Evolutionary conservation across 2,329 filamentous ascomycete species (phyloP), one percentile per base, ranked within the genome.

Genomic region (Stagonosporopsis tanaceti): DNA sequence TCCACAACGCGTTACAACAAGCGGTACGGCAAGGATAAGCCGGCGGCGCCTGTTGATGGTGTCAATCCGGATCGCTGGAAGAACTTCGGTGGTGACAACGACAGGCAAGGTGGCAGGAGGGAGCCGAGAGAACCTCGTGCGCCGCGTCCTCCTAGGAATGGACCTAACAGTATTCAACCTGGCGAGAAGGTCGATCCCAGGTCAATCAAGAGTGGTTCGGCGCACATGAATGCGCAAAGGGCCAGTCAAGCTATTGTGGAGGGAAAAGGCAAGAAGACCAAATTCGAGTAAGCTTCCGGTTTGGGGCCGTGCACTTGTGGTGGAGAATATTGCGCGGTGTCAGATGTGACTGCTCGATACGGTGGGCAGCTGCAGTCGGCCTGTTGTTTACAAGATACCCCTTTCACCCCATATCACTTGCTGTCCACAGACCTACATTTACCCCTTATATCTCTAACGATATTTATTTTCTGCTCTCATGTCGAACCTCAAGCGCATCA

Each of bases 1-100:
- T 87, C 93, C 57, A 88, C 92, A 66, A 87, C 87, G 32, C 83
- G 95, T 56, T 99, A 99, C 78, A 94, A 94, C 81, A 99, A 98
- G 83, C 87, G 95, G 1, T 98, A 90, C 72, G 90, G 92, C 63
- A 94, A 93, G 76, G 89, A 89, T 38, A 84, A 83, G 30, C 68
- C 63, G 34, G 50, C 42, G 14, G 69, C 63, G 15, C 62, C 65
- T 5, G 60, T 67, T 12, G 66, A 71, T 12, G 82, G 80, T 2
- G 67, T 70, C 1, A 67, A 73, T 35, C 69, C 70, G 35, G 66
- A 69, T 32, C 58, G 70, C 30, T 66, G 51, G 68, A 74, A 56
- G 63, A 68, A 63, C 38, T 69, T 72, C 25, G 66, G 59, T 56
- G 67, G 60, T 64, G 67, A 62, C 41, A 74, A 69, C 54, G 54